Evolutionary conservation across 371 early-diverging fungal genomes (phyloP), one percentile per base, ranked within the genome.

Genomic region (Mortierella sp.): DNA sequence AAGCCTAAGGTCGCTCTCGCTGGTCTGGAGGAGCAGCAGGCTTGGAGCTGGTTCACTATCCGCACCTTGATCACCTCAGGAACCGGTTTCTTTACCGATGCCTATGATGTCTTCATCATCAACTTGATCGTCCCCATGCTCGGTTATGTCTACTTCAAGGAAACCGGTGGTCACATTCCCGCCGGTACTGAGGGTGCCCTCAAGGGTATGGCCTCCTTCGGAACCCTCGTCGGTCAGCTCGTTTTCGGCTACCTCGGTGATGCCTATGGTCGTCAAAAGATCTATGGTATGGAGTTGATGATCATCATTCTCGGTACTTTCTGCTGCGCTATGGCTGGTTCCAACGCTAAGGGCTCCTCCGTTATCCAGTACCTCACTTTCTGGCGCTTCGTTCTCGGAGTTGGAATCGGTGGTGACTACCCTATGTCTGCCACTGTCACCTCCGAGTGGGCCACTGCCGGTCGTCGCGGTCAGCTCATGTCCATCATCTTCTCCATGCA

Each of bases 191-290:
- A 94, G 87, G 89, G 91, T 85, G 87, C 90, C 72, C 75, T 95
- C 74, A 95, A 95, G 87, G 96, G 93, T 62, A 90, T 95, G 84
- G 88, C 95, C n/a, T 90, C 90, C 68, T 91, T 93, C 70, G 96
- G 96, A 75, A 95, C 94, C 49, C 85, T 95, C 6, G 74, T 94
- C 62, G 96, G 96, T 62, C 95, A 96, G 83, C 88, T 96, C 30
- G 54, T 87, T 32, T 96, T 96, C 85, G 96, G 96, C 70, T 92
- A 90, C 83, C 86, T 95, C 68, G 94, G 94, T 73, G 96, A 96
- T 77, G 91, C 93, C 71, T 84, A 92, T 62, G 96, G 96, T 73
- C 93, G 96, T 73, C 88, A 92, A 64, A 72, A 83, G 66, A 87
- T 93, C 76, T 93, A 92, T 72, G 92, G 91, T 49, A 64, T 89